Evolutionary conservation across 2,329 filamentous ascomycete species (phyloP), one percentile per base, ranked within the genome.

Genomic region (Herpotrichia juniperi): DNA sequence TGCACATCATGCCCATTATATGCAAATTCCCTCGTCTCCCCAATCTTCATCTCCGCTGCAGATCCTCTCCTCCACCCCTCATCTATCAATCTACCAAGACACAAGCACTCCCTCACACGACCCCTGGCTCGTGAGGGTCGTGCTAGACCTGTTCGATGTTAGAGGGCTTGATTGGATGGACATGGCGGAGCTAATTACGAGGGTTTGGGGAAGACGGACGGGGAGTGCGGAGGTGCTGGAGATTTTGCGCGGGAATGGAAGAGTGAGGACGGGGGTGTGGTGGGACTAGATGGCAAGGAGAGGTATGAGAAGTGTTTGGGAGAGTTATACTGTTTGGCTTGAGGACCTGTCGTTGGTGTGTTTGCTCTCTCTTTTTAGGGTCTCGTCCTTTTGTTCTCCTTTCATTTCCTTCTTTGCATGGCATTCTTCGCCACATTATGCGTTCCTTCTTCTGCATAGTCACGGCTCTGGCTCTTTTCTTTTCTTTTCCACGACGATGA

Each of bases 81-180:
- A 39, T 31, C 60, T 66, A 1, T 63, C 66, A 19, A 58, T 67
- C 0, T 71, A 69, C 44, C 69, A 72, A 46, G 70, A 72, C 34
- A 46, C 58, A 1, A 51, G 47, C 10, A 60, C 54, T 14, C 60
- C 63, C 1, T 70, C 69, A 64, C 64, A 66, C 43, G 67, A 68
- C 32, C 71, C 71, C 12, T 73, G 66, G 68, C 65, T 75, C 12
- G 71, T 74, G 5, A 58, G 66, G 11, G 62, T 69, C 7, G 71
- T 75, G 12, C 63, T 75, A 9, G 68, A 73, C 44, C 52, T 74
- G 50, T 66, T 66, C 48, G 72, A 75, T 48, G 62, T 68, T 7
- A 56, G 67, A 3, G 59, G 67, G 0, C 56, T 73, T n/a, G 66
- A 67, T 46, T 75, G 72, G 72, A 73, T 63, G 60, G 63, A 59